Evolutionary conservation across 768 basidiomycete species (phyloP).

Genomic region (Kwoniella sp.): DNA sequence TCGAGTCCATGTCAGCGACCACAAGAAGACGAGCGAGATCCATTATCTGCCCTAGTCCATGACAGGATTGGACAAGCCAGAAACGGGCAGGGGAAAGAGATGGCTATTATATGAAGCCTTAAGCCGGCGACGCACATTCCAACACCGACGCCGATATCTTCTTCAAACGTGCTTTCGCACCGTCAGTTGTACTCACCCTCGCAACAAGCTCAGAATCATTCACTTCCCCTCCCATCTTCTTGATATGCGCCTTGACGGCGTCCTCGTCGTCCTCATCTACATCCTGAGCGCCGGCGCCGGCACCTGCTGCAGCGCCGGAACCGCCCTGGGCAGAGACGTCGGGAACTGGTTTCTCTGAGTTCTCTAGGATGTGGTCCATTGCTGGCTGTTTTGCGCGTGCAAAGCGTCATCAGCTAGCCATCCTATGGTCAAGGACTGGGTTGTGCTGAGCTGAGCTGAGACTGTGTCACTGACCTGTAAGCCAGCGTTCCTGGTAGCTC

Average conservation of each 20-base stretch:
- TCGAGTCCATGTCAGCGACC: background rate
- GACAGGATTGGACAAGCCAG: too few species aligned
- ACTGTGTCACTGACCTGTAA: slow-evolving; percentile 63
- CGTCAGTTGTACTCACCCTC: slow-evolving; percentile 42
- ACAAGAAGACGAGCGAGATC: too few species aligned
- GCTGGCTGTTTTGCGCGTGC: slow-evolving; percentile 38
- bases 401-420: too few species aligned
- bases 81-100: too few species aligned
- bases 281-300: slow-evolving; percentile 58
- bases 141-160: too few species aligned
- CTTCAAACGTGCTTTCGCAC: too few species aligned
- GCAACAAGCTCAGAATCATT: slow-evolving; percentile 40
- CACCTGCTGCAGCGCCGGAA: slow-evolving; percentile 34
- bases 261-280: slow-evolving; percentile 74
- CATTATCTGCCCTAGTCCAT: too few species aligned
- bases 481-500: slow-evolving; percentile 78
- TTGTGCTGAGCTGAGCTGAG: too few species aligned
- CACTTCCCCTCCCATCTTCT: slow-evolving; percentile 57
- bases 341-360: slow-evolving; percentile 76
- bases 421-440: too few species aligned
- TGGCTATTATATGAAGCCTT: too few species aligned
- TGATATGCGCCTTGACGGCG: slow-evolving; percentile 58
- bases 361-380: slow-evolving; percentile 84
- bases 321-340: slow-evolving; percentile 38
- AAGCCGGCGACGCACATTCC: too few species aligned